These are phyloP conservation scores for Nicotiana obtusifolia DNA, from an alignment of 257 asterid species.

Conservation along the genomic window DNA sequence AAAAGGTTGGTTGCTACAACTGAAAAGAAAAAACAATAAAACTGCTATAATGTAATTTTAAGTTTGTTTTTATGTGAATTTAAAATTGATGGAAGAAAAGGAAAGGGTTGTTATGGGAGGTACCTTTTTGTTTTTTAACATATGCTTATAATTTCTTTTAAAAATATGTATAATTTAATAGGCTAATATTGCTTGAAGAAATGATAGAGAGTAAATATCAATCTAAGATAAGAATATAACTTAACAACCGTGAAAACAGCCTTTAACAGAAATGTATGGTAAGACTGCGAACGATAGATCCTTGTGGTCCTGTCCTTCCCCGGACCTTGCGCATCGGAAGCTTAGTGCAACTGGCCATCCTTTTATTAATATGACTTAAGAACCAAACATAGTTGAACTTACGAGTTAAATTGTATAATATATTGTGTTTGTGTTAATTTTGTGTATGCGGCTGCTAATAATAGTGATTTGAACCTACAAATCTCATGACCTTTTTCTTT, in stretches of 20 bases:
- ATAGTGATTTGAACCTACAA: neutral
- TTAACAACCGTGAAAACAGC: no score
- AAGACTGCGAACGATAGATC: no score
- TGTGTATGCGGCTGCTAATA: neutral
- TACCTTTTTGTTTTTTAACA: neutral
- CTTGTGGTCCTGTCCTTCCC: rapidly evolving
- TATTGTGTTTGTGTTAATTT: neutral
- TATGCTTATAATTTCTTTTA: no score
- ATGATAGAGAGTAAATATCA: neutral
- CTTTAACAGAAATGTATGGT: rapidly evolving
- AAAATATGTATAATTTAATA: neutral
- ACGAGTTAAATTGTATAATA: neutral
- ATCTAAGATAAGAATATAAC: no score
- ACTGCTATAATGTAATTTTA: neutral
- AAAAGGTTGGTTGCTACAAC: slow-evolving; percentile 11
- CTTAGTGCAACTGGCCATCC: no score
- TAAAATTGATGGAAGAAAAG: neutral
- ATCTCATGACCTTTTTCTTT: neutral
- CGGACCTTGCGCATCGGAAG: rapidly evolving
- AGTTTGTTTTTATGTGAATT: slow-evolving; percentile 4
- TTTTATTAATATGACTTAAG: no score
- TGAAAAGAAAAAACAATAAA: neutral
- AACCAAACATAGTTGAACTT: no score
- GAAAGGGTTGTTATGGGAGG: neutral
- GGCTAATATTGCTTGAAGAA: neutral